Percentiles rank a stretch among this genome's conserved stretches.
Evolutionary conservation across 805 yeast genomes (phyloP).

Genomic region (Candida xyloterini): DNA sequence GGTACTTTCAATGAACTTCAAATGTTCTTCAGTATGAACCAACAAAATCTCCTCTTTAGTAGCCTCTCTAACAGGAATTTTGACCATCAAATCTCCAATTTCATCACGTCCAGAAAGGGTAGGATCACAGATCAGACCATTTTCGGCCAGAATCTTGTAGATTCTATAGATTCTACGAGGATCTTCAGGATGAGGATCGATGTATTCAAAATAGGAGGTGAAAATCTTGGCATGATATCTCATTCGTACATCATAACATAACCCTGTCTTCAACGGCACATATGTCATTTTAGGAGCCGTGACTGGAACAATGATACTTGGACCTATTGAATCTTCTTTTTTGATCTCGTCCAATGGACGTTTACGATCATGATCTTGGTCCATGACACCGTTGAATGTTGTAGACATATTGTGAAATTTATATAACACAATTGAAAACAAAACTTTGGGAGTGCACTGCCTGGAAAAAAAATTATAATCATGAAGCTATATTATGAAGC

Average conservation of each 20-base stretch:
- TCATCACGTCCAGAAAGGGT: constrained; percentile 67
- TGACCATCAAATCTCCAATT: constrained; percentile 82
- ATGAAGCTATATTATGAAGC: constrained; percentile 44
- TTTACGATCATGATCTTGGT: constrained; percentile 5
- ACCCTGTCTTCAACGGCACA: constrained; percentile 80
- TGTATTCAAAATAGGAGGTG: constrained; percentile 87
- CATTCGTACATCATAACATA: constrained; percentile 96
- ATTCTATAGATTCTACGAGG: constrained; percentile 94
- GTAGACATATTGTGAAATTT: constrained; percentile 1
- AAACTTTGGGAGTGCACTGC: constrained; percentile 11
- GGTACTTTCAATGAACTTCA: constrained; percentile 71
- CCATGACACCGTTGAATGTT: not conserved
- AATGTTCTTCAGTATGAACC: constrained; percentile 82
- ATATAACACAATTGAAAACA: not conserved
- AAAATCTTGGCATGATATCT: constrained; percentile 94
- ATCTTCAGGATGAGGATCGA: constrained; percentile 99
- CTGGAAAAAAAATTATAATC: constrained; percentile 11
- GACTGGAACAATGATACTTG: constrained; percentile 47
- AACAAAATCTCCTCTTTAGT: constrained; percentile 76
- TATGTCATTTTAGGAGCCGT: constrained; percentile 67
- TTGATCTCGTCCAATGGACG: constrained; percentile 9
- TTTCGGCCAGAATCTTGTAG: constrained; percentile 89
- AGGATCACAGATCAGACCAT: constrained; percentile 83
- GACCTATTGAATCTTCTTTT: constrained; percentile 4
- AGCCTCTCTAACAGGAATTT: constrained; percentile 90